Evolutionary conservation across 768 basidiomycete species (phyloP).

Genomic region (Kwoniella sp.): DNA sequence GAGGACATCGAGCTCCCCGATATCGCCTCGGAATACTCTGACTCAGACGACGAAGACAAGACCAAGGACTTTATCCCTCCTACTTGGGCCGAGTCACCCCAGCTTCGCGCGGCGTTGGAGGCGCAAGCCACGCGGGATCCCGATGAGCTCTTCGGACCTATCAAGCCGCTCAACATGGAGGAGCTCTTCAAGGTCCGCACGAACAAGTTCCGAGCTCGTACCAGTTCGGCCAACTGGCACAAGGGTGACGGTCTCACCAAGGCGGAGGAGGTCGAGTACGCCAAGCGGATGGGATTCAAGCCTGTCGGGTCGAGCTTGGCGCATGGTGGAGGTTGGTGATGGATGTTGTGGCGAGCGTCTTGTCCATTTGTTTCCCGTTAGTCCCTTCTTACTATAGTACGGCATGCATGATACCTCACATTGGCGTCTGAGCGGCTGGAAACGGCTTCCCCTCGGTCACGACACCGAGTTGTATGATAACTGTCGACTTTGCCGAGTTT

Average conservation of each 20-base stretch:
- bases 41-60: conserved; percentile 81
- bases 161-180: conserved; percentile 83
- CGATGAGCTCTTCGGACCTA: conserved; percentile 81
- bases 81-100: conserved; percentile 84
- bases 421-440: no score
- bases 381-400: no score
- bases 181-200: conserved; percentile 72
- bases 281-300: conserved; percentile 76
- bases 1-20: conserved; percentile 68
- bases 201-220: conserved; percentile 76
- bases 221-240: conserved; percentile 93
- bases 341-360: no score
- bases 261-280: conserved; percentile 83
- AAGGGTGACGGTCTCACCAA: conserved; percentile 81
- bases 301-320: conserved; percentile 6
- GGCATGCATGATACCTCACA: no score
- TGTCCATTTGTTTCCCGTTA: no score
- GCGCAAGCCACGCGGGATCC: conserved; percentile 73
- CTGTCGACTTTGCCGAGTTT: no score
- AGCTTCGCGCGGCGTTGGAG: conserved; percentile 70
- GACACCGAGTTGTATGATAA: no score
- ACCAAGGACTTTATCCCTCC: conserved; percentile 62
- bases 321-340: not conserved
- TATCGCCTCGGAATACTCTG: conserved; percentile 93
- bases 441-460: no score